These are phyloP conservation scores for Hanseniaspora gamundiae DNA, from an alignment of 1,139 yeast species.

Conservation along the genomic window DNA sequence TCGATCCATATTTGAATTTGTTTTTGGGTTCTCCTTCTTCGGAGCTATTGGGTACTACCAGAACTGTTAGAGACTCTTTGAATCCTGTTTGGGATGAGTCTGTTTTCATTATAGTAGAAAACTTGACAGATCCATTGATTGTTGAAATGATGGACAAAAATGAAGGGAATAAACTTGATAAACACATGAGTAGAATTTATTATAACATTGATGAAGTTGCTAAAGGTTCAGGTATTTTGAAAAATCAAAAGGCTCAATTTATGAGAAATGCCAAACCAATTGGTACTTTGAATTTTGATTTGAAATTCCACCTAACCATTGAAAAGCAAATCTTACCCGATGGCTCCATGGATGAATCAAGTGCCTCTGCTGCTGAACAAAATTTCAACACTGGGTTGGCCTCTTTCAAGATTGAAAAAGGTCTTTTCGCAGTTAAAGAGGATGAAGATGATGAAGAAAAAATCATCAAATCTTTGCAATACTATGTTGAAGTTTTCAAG, in stretches of 20 bases:
- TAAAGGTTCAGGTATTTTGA: constrained; percentile 26
- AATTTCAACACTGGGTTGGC: constrained; percentile 89
- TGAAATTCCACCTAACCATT: constrained; percentile 68
- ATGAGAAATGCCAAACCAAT: constrained; percentile 71
- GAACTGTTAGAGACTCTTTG: constrained; percentile 49
- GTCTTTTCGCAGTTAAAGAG: constrained; percentile 30
- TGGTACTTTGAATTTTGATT: constrained; percentile 60
- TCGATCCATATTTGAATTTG: constrained; percentile 81
- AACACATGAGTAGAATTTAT: constrained; percentile 64
- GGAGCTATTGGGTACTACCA: constrained; percentile 34
- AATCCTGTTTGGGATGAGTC: constrained; percentile 81
- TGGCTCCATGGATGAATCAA: constrained; percentile 64
- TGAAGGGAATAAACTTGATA: constrained; percentile 51
- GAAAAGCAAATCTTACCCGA: constrained; percentile 68
- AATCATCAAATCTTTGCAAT: constrained; percentile 37
- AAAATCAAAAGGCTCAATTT: constrained; percentile 43
- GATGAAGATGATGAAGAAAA: constrained; percentile 17
- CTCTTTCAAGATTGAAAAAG: constrained; percentile 30
- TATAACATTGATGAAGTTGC: constrained; percentile 53
- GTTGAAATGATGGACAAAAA: constrained; percentile 63
- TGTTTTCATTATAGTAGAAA: constrained; percentile 52
- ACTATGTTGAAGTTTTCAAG: constrained; percentile 59
- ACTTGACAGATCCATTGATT: constrained; percentile 70
- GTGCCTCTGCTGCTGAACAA: constrained; percentile 78
- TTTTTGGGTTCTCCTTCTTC: constrained; percentile 33